Base-by-base conservation (phyloP, 768 basidiomycete genomes). In the Mycena vulgaris region DNA sequence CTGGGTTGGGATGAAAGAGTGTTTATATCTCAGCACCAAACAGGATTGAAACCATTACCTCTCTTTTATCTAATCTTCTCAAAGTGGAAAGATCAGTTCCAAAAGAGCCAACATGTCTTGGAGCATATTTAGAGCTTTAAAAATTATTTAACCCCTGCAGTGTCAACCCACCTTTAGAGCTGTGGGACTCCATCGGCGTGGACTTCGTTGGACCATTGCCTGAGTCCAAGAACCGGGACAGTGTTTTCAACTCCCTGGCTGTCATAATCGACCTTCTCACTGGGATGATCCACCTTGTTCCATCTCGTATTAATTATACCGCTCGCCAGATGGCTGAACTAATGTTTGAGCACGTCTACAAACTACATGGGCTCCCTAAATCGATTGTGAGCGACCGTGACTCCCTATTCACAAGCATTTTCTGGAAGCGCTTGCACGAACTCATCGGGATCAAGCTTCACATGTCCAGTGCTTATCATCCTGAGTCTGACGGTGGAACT, bases 131-230 rank as follows among this genome's bases (percentile, higher is more conserved):
- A n/a, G n/a, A n/a, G n/a, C n/a, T n/a, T n/a, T n/a, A n/a, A n/a
- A n/a, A n/a, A n/a, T n/a, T n/a, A n/a, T n/a, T n/a, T n/a, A n/a
- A n/a, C n/a, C n/a, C n/a, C n/a, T n/a, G n/a, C n/a, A n/a, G n/a
- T n/a, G n/a, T n/a, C 7, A 55, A 35, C 31, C 52, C 52, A 0
- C 52, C 52, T 1, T 5, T 21, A 14, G 52, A 55, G 19, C 52
- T 31, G 13, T 55, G 52, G 52, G 52, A 55, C 10, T 55, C 52
- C 4, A 14, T 58, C 4, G 56, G 56, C 19, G 37, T 58, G 11
- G 56, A 58, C 27, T 58, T 58, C 16, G 56, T 58, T 16, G 56
- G 56, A 3, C 56, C 56, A 28, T 27, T 58, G 13, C 39, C 56
- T 9, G 56, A 58, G 27, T 58, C 56, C 2, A 39, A 35, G n/a